Percentiles rank a stretch among this genome's conserved stretches.
phyloP scores from a whole-genome alignment of 2,329 filamentous ascomycete genomes.

The Pseudopyricularia cyperi region DNA sequence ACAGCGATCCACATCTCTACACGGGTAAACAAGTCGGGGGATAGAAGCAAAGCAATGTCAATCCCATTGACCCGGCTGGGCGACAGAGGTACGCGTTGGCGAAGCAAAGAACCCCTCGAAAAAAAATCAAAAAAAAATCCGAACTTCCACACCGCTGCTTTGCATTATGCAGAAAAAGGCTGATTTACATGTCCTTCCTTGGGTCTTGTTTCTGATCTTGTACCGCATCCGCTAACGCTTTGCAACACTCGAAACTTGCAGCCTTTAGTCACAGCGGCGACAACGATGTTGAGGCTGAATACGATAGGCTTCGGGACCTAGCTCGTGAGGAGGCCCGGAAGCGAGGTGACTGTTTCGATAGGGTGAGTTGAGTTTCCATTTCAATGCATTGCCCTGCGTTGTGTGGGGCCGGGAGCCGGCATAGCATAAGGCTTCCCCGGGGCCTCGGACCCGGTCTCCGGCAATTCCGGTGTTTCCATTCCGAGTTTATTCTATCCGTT shows the following conservation, averaged over 20 bases:
- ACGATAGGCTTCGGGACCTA: slow-evolving; percentile 76
- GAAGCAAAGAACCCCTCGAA: too few species aligned
- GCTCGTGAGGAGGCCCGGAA: slow-evolving; percentile 71
- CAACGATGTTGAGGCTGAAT: slow-evolving; percentile 65
- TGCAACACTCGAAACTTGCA: slow-evolving; percentile 18
- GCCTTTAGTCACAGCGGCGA: slow-evolving; percentile 65
- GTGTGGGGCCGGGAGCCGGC: neutral
- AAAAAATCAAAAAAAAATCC: neutral
- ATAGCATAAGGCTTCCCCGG: too few species aligned
- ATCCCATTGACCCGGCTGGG: slow-evolving; percentile 30
- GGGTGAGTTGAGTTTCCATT: slow-evolving; percentile 31
- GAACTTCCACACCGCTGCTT: neutral
- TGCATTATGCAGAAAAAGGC: neutral
- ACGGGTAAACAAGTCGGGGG: too few species aligned
- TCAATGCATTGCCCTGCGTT: too few species aligned
- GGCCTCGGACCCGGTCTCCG: too few species aligned
- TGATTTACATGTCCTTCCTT: neutral
- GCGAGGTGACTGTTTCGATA: slow-evolving; percentile 64
- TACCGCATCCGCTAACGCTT: neutral
- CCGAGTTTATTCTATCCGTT: too few species aligned
- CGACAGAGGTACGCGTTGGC: slow-evolving; percentile 27
- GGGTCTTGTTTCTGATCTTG: neutral
- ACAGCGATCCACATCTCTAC: neutral
- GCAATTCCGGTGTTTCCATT: too few species aligned
- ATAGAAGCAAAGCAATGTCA: slow-evolving; percentile 15